These are phyloP conservation scores for Carex littledalei DNA, from an alignment of 176 grass and related monocot species.

Conservation along the genomic window DNA sequence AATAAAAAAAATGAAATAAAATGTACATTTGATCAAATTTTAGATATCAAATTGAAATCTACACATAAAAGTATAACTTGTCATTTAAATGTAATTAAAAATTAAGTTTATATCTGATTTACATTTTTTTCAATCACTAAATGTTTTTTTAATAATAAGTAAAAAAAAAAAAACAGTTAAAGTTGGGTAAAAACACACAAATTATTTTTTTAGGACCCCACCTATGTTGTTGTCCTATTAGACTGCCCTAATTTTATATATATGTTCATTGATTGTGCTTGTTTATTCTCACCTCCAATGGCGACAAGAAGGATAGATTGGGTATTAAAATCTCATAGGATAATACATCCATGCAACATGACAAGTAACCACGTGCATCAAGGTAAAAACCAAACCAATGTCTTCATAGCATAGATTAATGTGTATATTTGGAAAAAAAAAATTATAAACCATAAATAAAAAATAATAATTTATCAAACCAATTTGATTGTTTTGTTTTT, in stretches of 20 bases:
- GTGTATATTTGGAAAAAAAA: no score
- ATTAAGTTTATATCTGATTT: no score
- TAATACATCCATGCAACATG: conserved; percentile 7
- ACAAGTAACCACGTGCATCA: conserved; percentile 21
- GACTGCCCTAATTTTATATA: conserved; percentile 1
- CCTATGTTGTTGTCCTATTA: background rate
- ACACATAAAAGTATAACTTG: background rate
- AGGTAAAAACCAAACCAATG: background rate
- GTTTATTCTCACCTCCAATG: conserved; percentile 20
- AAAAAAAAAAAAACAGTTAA: no score
- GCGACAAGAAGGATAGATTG: conserved; percentile 8
- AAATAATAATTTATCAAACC: no score
- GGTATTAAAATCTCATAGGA: conserved; percentile 6
- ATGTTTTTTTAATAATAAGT: no score
- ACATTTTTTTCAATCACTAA: no score
- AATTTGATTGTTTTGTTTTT: no score
- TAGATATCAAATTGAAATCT: background rate
- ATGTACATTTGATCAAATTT: background rate
- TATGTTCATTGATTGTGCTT: background rate
- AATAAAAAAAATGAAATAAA: background rate
- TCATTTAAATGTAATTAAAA: no score
- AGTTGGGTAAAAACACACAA: background rate
- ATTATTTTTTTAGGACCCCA: background rate
- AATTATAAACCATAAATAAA: no score
- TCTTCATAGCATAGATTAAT: background rate